Evolutionary conservation across 495 filamentous ascomycete genomes (phyloP), one percentile per base, ranked within the genome.

Genomic region (Annulohypoxylon stygium): DNA sequence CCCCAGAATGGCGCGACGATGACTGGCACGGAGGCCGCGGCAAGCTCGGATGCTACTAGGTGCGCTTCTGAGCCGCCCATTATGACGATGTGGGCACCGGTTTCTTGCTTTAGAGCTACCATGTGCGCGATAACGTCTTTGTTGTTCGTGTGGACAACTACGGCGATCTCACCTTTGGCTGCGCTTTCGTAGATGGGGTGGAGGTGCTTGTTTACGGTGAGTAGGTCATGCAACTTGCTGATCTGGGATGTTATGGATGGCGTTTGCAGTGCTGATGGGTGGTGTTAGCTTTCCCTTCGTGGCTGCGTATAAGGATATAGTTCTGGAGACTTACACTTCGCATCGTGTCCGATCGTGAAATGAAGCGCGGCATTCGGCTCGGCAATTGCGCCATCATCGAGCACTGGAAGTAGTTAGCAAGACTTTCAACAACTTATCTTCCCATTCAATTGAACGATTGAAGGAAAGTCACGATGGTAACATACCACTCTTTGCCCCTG

Each of bases 321-420:
- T n/a, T n/a, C n/a, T n/a, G n/a, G n/a, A n/a, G n/a, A 59, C 70
- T 37, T 64, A 72, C 70, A 72, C 47, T 80, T 80, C 0, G 71
- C 67, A 11, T 48, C 51, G 37, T 83, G 82, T 16, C 83, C 83
- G 50, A 85, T 70, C 3, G 75, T 69, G 41, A 86, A 81, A 75
- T 88, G 86, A 20, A 86, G 65, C 7, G 82, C 84, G 10, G 83
- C 82, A 30, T 84, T 80, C 4, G 83, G 80, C 54, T 78, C 47
- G 64, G 66, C 81, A 5, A 85, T 77, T 0, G 80, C 83, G 16
- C 78, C 81, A 51, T 86, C 79, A 14, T 72, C 70, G 14, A 72
- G 64, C n/a, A 72, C 70, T 72, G 25, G 8, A 36, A 67, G 23
- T 3, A 25, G 23, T 51, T 43, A 71, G 37, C 26, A 23, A 41